Evolutionary conservation across 768 basidiomycete genomes (phyloP).

Genomic region (Cystofilobasidium capitatum): DNA sequence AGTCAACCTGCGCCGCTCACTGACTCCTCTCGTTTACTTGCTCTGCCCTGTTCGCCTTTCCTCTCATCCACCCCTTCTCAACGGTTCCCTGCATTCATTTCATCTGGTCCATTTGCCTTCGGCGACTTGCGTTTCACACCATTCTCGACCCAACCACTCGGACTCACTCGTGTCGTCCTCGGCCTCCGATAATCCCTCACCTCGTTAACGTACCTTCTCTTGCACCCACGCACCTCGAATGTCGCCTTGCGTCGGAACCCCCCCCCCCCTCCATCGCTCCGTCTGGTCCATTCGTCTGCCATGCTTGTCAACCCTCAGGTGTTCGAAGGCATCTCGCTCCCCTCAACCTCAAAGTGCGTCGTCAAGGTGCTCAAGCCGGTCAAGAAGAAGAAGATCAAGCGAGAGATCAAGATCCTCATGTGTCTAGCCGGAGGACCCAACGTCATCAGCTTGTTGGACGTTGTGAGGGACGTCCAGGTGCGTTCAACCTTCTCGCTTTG

Average conservation of each 20-base stretch:
- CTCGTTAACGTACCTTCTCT: too few relatives aligned
- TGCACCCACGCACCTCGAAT: too few relatives aligned
- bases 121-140: too few relatives aligned
- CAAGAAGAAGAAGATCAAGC: constrained; percentile 99
- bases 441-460: constrained; percentile 82
- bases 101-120: neutral
- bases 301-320: constrained; percentile 31
- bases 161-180: too few relatives aligned
- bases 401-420: constrained; percentile 96
- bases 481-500: constrained; percentile 10
- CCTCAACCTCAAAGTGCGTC: constrained; percentile 87
- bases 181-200: too few relatives aligned
- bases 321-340: constrained; percentile 85
- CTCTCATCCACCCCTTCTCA: neutral
- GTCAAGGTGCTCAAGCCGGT: constrained; percentile 98
- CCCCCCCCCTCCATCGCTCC: too few relatives aligned
- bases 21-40: too few relatives aligned
- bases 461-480: constrained; percentile 73
- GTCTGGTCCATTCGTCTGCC: neutral
- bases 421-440: constrained; percentile 95
- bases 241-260: too few relatives aligned
- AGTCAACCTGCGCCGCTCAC: too few relatives aligned
- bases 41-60: neutral
- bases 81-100: neutral
- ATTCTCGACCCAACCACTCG: too few relatives aligned